Conservation (phyloP, 805 yeast genomes). For the Yamadazyma insecticola region DNA sequence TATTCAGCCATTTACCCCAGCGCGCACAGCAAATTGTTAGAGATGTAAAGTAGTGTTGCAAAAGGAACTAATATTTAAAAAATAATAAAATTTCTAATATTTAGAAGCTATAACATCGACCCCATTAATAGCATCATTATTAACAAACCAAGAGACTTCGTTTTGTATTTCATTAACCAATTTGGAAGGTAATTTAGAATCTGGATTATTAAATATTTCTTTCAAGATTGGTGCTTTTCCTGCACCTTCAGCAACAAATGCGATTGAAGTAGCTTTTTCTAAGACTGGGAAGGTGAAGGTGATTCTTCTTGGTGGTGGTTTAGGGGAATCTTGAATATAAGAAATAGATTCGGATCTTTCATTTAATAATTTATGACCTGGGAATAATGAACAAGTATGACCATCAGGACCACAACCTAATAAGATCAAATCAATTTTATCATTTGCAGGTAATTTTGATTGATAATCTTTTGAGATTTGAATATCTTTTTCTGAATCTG, state of each 20-base stretch:
- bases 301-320: constrained; percentile 90
- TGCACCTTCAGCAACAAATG: constrained; percentile 88
- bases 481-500: constrained; percentile 41
- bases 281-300: constrained; percentile 81
- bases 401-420: constrained; percentile 97
- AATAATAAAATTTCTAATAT: constrained; percentile 13
- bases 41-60: no score
- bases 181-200: constrained; percentile 61
- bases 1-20: no score
- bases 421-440: constrained; percentile 58
- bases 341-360: constrained; percentile 55
- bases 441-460: constrained; percentile 45
- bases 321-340: constrained; percentile 76
- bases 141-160: constrained; percentile 78
- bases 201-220: constrained; percentile 57
- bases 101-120: constrained; percentile 42
- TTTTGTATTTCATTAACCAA: constrained; percentile 59
- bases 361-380: constrained; percentile 65
- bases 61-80: no score
- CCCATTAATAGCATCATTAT: constrained; percentile 68
- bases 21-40: no score
- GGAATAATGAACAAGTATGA: constrained; percentile 90
- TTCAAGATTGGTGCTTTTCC: constrained; percentile 71
- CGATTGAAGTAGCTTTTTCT: constrained; percentile 48
- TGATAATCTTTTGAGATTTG: constrained; percentile 63